These are phyloP conservation scores for Orbilia blumenaviensis DNA, from an alignment of 2,329 filamentous ascomycete species.

Conservation along the genomic window DNA sequence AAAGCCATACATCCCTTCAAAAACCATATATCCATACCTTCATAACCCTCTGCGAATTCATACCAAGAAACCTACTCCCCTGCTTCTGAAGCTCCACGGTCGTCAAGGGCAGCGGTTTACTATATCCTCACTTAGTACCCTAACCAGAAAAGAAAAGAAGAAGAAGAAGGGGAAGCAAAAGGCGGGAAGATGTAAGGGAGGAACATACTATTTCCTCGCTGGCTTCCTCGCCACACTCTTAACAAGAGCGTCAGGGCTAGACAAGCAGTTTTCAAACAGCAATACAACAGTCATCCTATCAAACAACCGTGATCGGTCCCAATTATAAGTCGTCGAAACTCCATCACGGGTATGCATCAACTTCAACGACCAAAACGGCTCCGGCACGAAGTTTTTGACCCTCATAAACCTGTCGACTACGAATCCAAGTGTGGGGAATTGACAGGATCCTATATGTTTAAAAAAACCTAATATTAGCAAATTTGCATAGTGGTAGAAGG, in stretches of 20 bases:
- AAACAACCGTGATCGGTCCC: slow-evolving; percentile 84
- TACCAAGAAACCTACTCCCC: slow-evolving; percentile 85
- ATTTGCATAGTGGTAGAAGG: neutral
- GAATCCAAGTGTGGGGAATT: slow-evolving; percentile 95
- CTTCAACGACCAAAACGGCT: slow-evolving; percentile 91
- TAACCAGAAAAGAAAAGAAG: neutral
- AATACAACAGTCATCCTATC: slow-evolving; percentile 83
- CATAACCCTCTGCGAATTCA: slow-evolving; percentile 93
- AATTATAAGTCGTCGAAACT: slow-evolving; percentile 83
- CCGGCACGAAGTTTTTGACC: slow-evolving; percentile 91
- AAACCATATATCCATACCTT: slow-evolving; percentile 63
- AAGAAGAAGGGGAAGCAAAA: neutral
- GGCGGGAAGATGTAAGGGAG: neutral
- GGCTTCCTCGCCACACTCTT: slow-evolving; percentile 88
- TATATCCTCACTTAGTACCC: slow-evolving; percentile 13
- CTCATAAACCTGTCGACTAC: slow-evolving; percentile 95
- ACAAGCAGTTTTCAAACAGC: slow-evolving; percentile 84
- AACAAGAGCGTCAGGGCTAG: slow-evolving; percentile 79
- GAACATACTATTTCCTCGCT: slow-evolving; percentile 78
- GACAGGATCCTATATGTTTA: slow-evolving; percentile 81
- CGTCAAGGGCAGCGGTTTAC: slow-evolving; percentile 85
- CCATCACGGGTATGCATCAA: slow-evolving; percentile 79
- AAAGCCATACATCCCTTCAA: neutral
- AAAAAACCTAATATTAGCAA: slow-evolving; percentile 26
- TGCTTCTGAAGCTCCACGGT: slow-evolving; percentile 97